These are phyloP conservation scores for Colletotrichum chrysophilum DNA, from an alignment of 2,329 filamentous ascomycete genomes.

Conservation along the genomic window DNA sequence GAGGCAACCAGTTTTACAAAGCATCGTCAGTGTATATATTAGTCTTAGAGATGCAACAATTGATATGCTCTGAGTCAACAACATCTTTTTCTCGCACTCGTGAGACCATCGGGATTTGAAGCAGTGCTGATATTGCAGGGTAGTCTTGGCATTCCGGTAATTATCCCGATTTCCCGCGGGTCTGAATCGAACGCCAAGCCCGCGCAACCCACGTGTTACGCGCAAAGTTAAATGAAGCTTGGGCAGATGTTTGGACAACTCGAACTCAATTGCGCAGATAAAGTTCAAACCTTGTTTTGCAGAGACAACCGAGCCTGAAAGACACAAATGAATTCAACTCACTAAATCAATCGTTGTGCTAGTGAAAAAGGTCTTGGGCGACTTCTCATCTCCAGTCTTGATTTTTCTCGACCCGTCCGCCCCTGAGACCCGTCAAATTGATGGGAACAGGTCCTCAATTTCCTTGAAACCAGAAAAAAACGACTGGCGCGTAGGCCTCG, in stretches of 20 bases:
- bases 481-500: background rate
- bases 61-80: background rate
- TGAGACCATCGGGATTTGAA: background rate
- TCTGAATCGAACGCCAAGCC: background rate
- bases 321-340: background rate
- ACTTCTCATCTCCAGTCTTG: background rate
- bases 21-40: slow-evolving; percentile 11
- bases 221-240: background rate
- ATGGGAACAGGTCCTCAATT: background rate
- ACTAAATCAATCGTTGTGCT: background rate
- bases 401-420: background rate
- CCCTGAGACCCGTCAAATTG: background rate
- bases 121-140: background rate
- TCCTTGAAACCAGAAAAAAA: background rate
- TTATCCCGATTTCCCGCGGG: background rate
- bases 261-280: background rate
- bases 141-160: background rate
- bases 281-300: background rate
- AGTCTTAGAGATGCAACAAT: background rate
- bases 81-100: background rate
- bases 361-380: background rate
- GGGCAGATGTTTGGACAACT: background rate
- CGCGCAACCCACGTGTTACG: background rate
- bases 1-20: slow-evolving; percentile 8
- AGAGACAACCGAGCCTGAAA: background rate